These are phyloP conservation scores for Cornus suecica DNA, from an alignment of 148 eudicot species.

Conservation along the genomic window DNA sequence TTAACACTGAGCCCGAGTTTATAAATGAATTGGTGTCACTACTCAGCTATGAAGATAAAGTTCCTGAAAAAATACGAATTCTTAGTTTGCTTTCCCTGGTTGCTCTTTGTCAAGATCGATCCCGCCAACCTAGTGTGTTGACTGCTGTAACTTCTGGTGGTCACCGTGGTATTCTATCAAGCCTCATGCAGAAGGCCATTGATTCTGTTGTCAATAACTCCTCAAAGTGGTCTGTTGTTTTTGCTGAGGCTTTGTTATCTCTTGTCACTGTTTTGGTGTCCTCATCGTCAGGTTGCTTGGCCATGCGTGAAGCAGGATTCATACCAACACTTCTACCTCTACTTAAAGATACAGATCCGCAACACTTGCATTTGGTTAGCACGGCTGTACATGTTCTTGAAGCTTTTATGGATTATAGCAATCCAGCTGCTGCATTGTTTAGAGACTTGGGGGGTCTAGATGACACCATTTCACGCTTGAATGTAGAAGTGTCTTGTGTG, in stretches of 20 bases:
- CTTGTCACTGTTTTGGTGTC: conserved; percentile 90
- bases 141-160: conserved; percentile 98
- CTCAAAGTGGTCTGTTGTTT: conserved; percentile 80
- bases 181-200: conserved; percentile 97
- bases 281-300: conserved; percentile 90
- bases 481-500: conserved; percentile 70
- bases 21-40: conserved; percentile 87
- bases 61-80: conserved; percentile 81
- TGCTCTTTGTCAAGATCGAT: conserved; percentile 90
- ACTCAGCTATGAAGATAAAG: conserved; percentile 72
- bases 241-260: conserved; percentile 88
- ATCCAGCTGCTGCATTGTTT: conserved; percentile 97
- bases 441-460: conserved; percentile 97
- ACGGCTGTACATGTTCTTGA: conserved; percentile 97
- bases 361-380: conserved; percentile 90
- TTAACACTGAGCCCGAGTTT: conserved; percentile 91
- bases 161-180: conserved; percentile 93
- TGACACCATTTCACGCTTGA: conserved; percentile 85
- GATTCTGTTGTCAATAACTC: conserved; percentile 66
- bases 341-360: conserved; percentile 87
- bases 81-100: conserved; percentile 79
- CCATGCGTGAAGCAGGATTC: conserved; percentile 99
- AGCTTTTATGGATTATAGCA: conserved; percentile 98
- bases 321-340: conserved; percentile 97
- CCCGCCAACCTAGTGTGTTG: conserved; percentile 84